These are phyloP conservation scores for Nothomitra cinnamomea DNA, from an alignment of 2,329 filamentous ascomycete genomes.

Conservation along the genomic window DNA sequence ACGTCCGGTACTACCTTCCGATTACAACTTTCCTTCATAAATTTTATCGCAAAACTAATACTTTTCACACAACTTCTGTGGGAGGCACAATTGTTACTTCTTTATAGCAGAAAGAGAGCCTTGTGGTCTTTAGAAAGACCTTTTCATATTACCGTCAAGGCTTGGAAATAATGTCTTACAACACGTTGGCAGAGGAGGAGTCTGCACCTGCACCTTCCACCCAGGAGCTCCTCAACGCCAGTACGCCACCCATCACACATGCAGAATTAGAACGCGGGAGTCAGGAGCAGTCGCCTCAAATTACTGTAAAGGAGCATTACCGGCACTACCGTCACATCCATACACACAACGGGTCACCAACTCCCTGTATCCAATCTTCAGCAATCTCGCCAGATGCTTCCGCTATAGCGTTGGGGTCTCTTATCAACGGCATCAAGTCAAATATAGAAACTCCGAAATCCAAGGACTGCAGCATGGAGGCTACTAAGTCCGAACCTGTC, in stretches of 20 bases:
- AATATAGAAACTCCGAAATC: not conserved
- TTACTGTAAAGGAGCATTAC: not conserved
- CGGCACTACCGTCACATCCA: not conserved
- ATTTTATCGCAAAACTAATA: not conserved
- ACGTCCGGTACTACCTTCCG: not conserved
- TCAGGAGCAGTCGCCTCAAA: too few relatives aligned
- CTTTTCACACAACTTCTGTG: not conserved
- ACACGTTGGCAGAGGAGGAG: not conserved
- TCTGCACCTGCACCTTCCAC: not conserved
- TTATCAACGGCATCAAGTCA: not conserved
- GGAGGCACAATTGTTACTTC: not conserved
- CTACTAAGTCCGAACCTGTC: not conserved
- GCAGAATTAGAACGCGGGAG: not conserved
- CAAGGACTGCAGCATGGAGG: not conserved
- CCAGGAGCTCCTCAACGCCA: not conserved
- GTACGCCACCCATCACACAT: not conserved
- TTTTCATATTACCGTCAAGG: not conserved
- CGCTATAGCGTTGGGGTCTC: not conserved
- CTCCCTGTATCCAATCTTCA: not conserved
- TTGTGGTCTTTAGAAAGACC: not conserved
- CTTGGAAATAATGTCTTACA: constrained; percentile 4
- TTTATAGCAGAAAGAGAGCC: not conserved
- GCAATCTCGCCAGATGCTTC: not conserved
- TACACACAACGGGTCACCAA: constrained; percentile 1
- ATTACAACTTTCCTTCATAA: constrained; percentile 1